Evolutionary conservation across 495 filamentous ascomycete genomes (phyloP).

Genomic region (Acidomyces sp.): DNA sequence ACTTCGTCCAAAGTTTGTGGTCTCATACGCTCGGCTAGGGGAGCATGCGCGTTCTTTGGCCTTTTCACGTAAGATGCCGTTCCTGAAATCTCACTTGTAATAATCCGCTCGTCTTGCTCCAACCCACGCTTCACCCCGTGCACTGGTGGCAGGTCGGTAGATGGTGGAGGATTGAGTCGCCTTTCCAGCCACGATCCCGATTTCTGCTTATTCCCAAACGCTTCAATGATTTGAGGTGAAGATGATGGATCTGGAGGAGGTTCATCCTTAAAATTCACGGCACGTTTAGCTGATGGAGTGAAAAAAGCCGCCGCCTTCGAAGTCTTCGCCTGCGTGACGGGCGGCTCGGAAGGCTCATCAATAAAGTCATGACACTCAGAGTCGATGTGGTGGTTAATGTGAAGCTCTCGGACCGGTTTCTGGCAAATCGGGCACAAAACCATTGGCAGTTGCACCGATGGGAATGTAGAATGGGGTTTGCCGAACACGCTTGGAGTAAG

Average conservation of each 20-base stretch:
- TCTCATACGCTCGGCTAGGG: slow-evolving; percentile 88
- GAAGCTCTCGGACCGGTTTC: slow-evolving; percentile 54
- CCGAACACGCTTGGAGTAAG: too few species aligned
- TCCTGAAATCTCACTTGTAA: not conserved
- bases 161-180: slow-evolving; percentile 1
- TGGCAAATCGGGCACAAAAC: slow-evolving; percentile 82
- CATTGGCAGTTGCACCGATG: slow-evolving; percentile 42
- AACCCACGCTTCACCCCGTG: slow-evolving; percentile 29
- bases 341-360: slow-evolving; percentile 36
- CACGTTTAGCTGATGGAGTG: slow-evolving; percentile 45
- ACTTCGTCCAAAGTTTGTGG: slow-evolving; percentile 74
- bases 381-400: slow-evolving; percentile 90
- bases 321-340: slow-evolving; percentile 34
- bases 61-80: slow-evolving; percentile 40
- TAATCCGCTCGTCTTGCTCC: slow-evolving; percentile 23
- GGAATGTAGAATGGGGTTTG: too few species aligned
- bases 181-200: not conserved
- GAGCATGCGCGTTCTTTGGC: slow-evolving; percentile 41
- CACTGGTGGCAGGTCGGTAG: slow-evolving; percentile 9
- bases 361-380: slow-evolving; percentile 54
- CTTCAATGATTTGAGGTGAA: slow-evolving; percentile 4
- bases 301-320: slow-evolving; percentile 52
- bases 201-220: slow-evolving; percentile 1
- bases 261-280: slow-evolving; percentile 20
- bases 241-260: not conserved